These are phyloP conservation scores for Magnusiomyces fungicola DNA, from an alignment of 1,139 yeast genomes.

Conservation along the genomic window DNA sequence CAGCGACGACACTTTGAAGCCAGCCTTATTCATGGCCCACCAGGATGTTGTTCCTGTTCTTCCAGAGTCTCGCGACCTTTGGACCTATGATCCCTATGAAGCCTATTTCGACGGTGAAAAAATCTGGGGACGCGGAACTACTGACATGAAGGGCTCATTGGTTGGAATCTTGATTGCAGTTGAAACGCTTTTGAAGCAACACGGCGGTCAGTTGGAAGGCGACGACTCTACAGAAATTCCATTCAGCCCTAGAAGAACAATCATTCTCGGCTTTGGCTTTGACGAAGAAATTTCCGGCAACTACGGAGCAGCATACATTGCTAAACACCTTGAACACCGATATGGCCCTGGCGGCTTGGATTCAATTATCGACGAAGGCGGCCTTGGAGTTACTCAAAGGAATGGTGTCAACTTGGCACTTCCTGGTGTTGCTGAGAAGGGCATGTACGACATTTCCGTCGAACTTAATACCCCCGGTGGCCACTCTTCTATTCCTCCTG, in stretches of 20 bases:
- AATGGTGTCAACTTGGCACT: constrained; percentile 46
- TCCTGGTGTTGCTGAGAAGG: constrained; percentile 63
- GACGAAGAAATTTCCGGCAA: constrained; percentile 65
- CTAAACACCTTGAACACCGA: constrained; percentile 38
- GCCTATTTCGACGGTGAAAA: constrained; percentile 56
- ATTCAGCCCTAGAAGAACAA: constrained; percentile 49
- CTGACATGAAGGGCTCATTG: constrained; percentile 55
- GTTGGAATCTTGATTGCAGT: constrained; percentile 53
- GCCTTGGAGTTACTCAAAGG: constrained; percentile 33
- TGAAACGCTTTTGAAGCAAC: constrained; percentile 40
- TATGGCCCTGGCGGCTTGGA: constrained; percentile 53
- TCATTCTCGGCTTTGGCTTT: constrained; percentile 57
- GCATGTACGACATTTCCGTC: constrained; percentile 46
- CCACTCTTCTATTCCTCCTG: constrained; percentile 67
- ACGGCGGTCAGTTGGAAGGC: constrained; percentile 31
- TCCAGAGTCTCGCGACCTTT: constrained; percentile 44
- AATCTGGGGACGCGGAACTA: constrained; percentile 60
- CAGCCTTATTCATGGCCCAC: constrained; percentile 65
- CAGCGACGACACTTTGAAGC: constrained; percentile 45
- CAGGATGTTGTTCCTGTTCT: constrained; percentile 84
- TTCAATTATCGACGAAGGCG: constrained; percentile 61
- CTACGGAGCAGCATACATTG: constrained; percentile 47
- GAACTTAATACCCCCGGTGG: constrained; percentile 57
- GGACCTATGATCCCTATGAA: constrained; percentile 66
- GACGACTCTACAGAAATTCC: too few species aligned